These are phyloP conservation scores for Sarocladium oryzae DNA, from an alignment of 2,329 filamentous ascomycete genomes.

Conservation along the genomic window DNA sequence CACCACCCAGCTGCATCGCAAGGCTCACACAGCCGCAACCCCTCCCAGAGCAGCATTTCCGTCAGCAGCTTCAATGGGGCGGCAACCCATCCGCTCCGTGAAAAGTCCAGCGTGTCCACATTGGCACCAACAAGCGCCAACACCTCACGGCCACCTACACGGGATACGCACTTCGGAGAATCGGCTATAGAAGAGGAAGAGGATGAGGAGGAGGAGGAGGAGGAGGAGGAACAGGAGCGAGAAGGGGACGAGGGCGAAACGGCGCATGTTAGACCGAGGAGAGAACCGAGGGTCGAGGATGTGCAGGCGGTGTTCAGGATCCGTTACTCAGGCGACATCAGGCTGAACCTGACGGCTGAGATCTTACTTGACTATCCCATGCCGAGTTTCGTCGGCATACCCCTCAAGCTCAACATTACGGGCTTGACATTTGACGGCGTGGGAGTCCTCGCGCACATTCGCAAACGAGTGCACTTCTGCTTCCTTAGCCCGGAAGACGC, in stretches of 20 bases:
- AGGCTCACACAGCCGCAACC: slow-evolving; percentile 30
- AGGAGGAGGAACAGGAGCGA: background rate
- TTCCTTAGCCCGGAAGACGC: slow-evolving; percentile 92
- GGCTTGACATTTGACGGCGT: slow-evolving; percentile 93
- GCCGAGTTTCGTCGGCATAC: slow-evolving; percentile 95
- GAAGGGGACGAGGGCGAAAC: background rate
- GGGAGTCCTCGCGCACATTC: slow-evolving; percentile 84
- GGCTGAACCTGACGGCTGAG: slow-evolving; percentile 84
- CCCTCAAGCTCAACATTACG: slow-evolving; percentile 89
- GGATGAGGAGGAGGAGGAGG: slow-evolving; percentile 23
- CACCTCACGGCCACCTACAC: slow-evolving; percentile 50
- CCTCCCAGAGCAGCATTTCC: slow-evolving; percentile 41
- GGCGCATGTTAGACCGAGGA: slow-evolving; percentile 30
- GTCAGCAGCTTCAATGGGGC: slow-evolving; percentile 35
- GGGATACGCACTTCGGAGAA: slow-evolving; percentile 36
- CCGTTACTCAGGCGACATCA: slow-evolving; percentile 80
- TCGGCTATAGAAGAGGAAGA: slow-evolving; percentile 34
- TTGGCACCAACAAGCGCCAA: slow-evolving; percentile 45
- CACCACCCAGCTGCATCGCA: slow-evolving; percentile 20
- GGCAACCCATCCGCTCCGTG: slow-evolving; percentile 39
- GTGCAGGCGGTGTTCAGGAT: slow-evolving; percentile 90
- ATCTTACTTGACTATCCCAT: slow-evolving; percentile 97
- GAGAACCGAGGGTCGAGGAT: slow-evolving; percentile 75
- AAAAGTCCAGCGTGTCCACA: slow-evolving; percentile 58
- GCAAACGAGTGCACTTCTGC: slow-evolving; percentile 84